phyloP scores from a whole-genome alignment of 257 asterid species.

The Solanum clarkiae region DNA sequence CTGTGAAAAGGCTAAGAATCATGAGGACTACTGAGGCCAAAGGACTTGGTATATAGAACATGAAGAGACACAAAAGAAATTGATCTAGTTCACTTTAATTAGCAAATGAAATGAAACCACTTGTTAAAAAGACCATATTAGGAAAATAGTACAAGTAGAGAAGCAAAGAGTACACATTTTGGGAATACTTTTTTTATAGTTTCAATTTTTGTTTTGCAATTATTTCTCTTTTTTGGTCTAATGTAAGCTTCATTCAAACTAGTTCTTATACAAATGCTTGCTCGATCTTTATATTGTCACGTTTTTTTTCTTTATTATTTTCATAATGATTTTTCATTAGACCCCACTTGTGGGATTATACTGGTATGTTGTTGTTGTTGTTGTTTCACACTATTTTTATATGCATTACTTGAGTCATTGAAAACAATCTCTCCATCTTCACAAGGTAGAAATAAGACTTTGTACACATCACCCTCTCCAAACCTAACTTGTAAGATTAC shows the following conservation, averaged over 20 bases:
- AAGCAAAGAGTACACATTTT: background rate
- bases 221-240: background rate
- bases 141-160: background rate
- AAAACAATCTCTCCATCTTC: background rate
- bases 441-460: background rate
- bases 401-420: background rate
- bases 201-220: background rate
- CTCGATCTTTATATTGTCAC: background rate
- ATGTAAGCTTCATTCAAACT: background rate
- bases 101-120: background rate
- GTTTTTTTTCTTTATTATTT: background rate
- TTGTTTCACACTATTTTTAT: background rate
- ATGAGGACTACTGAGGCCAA: slow-evolving; percentile 8
- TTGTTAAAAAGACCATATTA: background rate
- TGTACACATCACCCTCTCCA: too few species aligned
- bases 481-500: background rate
- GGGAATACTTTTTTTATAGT: background rate
- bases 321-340: background rate
- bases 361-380: too few species aligned
- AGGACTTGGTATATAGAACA: slow-evolving; percentile 3
- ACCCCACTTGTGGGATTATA: too few species aligned
- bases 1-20: slow-evolving; percentile 2
- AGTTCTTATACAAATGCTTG: background rate
- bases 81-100: background rate
- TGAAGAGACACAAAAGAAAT: background rate